Percentiles rank a stretch among this genome's conserved stretches.
Evolutionary conservation across 2,329 filamentous ascomycete genomes (phyloP).

Genomic region (Blastomyces emzantsi): DNA sequence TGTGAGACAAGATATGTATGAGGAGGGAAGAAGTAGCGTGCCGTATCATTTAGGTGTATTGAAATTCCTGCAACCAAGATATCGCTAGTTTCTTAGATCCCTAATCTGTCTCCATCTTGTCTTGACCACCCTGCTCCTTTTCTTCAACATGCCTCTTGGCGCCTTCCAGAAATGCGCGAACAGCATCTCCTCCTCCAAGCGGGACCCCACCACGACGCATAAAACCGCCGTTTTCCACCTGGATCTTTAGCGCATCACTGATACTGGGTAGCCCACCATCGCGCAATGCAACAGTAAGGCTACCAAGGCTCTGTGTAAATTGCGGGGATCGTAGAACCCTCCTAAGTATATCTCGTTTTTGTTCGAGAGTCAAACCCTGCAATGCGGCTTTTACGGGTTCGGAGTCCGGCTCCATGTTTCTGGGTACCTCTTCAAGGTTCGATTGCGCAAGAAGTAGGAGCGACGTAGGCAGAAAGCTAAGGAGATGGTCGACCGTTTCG

Average conservation of each 20-base stretch:
- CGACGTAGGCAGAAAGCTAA: slow-evolving; percentile 67
- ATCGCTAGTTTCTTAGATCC: neutral
- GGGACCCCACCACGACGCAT: slow-evolving; percentile 71
- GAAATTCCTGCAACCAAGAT: neutral
- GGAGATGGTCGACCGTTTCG: slow-evolving; percentile 61
- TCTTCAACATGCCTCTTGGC: slow-evolving; percentile 71
- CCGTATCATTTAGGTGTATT: neutral
- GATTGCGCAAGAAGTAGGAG: slow-evolving; percentile 67
- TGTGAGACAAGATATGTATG: neutral
- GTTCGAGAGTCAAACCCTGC: slow-evolving; percentile 58
- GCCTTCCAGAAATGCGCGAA: slow-evolving; percentile 85
- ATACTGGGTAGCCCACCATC: slow-evolving; percentile 88
- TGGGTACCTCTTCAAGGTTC: slow-evolving; percentile 44
- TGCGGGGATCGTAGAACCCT: slow-evolving; percentile 83
- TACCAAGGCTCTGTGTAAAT: slow-evolving; percentile 76
- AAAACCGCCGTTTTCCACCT: slow-evolving; percentile 75
- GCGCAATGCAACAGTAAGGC: slow-evolving; percentile 75
- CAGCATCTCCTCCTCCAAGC: slow-evolving; percentile 75
- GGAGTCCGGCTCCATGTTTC: slow-evolving; percentile 57
- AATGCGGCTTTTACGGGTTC: slow-evolving; percentile 64
- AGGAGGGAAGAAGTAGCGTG: neutral
- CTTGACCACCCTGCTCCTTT: slow-evolving; percentile 23
- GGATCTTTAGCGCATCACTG: slow-evolving; percentile 72
- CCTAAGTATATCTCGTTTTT: slow-evolving; percentile 73
- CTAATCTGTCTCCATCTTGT: slow-evolving; percentile 39